Base-by-base conservation (phyloP, 176 grass and related monocot species). In the Tillandsia fasciculata region DNA sequence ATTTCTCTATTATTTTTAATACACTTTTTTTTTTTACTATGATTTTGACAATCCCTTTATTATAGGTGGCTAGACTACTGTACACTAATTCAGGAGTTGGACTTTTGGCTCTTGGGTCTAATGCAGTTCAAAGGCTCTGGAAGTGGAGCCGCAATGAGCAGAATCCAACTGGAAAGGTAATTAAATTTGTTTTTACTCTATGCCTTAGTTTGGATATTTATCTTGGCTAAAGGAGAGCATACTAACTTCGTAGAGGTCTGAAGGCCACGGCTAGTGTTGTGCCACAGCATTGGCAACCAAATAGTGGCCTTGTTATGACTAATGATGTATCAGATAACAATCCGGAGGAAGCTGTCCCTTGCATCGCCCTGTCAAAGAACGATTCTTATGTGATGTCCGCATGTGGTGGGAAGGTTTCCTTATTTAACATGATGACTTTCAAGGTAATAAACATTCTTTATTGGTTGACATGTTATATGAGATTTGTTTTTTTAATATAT, bases 401-500 rank as follows among this genome's bases (percentile, higher is more conserved):
- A 51, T 97, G 93, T 66, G 93, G 89, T 74, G 93, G 93, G 73
- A 97, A 97, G 79, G 89, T 92, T 72, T 92, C 93, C 72, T 81
- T 97, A 64, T 97, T 97, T 83, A 97, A 92, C 79, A 97, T 97
- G 93, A 97, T 87, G 89, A 92, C 86, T 70, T 97, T 97, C 80
- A 92, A 92, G 89, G 93, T 97, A 78, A 81, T 52, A 15, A 48
- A 70, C 56, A 53, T 71, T 70, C 52, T 63, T 70, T 23, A 58
- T 87, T 69, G 57, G 72, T 42, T 50, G 51, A 18, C 33, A 58
- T 69, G 51, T 18, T 68, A 14, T 64, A 58, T 57, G 42, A 77
- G 12, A 68, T 26, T 68, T 49, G 33, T 42, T 6, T 42, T 42
- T 42, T 42, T 42, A 42, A 42, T 42, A 42, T 42, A 42, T 42